phyloP scores from a whole-genome alignment of 2,329 filamentous ascomycete species.

The Venturia oleaginea region DNA sequence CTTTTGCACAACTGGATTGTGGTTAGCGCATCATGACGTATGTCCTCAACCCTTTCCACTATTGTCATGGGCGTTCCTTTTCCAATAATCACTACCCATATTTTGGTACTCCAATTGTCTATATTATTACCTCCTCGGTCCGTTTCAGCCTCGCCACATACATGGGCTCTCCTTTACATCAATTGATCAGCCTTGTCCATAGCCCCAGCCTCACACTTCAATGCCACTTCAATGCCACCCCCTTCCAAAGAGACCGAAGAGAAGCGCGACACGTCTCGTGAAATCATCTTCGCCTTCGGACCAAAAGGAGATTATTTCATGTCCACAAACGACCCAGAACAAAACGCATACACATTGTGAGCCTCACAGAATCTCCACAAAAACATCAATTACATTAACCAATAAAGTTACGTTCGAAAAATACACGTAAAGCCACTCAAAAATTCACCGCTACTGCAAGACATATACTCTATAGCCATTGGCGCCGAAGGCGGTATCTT shows the following conservation, averaged over 20 bases:
- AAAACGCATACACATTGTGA: not conserved
- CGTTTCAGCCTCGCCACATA: not conserved
- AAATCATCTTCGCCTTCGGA: not conserved
- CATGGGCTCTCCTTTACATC: no score
- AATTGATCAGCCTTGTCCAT: no score
- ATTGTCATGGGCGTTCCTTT: no score
- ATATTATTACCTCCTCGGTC: not conserved
- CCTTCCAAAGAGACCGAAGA: not conserved
- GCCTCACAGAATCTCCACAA: no score
- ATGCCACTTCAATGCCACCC: not conserved
- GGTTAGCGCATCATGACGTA: not conserved
- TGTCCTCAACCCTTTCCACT: no score
- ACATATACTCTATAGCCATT: not conserved
- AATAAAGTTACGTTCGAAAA: not conserved
- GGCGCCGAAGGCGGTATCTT: not conserved
- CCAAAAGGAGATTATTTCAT: not conserved
- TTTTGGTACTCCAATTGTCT: no score
- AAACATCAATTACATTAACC: no score
- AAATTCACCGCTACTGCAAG: not conserved
- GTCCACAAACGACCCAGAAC: not conserved
- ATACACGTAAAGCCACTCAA: not conserved
- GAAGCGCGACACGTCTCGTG: not conserved
- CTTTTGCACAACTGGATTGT: not conserved
- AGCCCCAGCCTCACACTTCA: no score
- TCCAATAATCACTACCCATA: no score